A percentile compares a stretch with the other conserved stretches of the same genome.
phyloP scores from a whole-genome alignment of 208 protist species.

The Trypanosoma conorhini region DNA sequence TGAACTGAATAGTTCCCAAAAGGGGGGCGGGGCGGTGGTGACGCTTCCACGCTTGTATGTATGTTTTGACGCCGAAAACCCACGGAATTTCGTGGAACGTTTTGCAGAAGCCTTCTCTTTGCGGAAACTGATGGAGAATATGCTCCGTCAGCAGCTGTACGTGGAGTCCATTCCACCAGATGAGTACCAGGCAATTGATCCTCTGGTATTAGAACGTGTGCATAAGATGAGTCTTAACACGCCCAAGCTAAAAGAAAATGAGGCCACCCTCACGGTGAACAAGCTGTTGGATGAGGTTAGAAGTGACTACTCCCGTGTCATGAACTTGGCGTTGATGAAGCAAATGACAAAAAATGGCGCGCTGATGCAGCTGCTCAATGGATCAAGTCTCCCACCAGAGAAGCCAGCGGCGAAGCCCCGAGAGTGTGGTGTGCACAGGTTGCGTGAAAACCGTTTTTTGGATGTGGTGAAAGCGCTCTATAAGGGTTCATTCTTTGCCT shows the following conservation, averaged over 20 bases:
- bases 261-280: slow-evolving; percentile 70
- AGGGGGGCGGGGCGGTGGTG: slow-evolving; percentile 5
- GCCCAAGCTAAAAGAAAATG: slow-evolving; percentile 65
- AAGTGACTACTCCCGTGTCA: slow-evolving; percentile 84
- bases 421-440: slow-evolving; percentile 52
- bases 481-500: slow-evolving; percentile 56
- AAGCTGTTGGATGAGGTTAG: slow-evolving; percentile 77
- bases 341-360: slow-evolving; percentile 52
- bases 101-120: slow-evolving; percentile 81
- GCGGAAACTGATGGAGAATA: slow-evolving; percentile 69
- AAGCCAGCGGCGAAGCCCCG: slow-evolving; percentile 16
- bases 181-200: slow-evolving; percentile 80
- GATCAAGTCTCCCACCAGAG: slow-evolving; percentile 34
- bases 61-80: slow-evolving; percentile 93
- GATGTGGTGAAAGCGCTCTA: slow-evolving; percentile 52
- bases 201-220: slow-evolving; percentile 59
- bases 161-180: slow-evolving; percentile 95
- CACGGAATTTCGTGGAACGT: slow-evolving; percentile 86
- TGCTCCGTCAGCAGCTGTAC: slow-evolving; percentile 89
- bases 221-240: slow-evolving; percentile 72
- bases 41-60: slow-evolving; percentile 83
- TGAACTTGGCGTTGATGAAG: slow-evolving; percentile 87
- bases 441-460: slow-evolving; percentile 43
- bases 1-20: not conserved
- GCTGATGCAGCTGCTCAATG: slow-evolving; percentile 47